Evolutionary conservation across 495 filamentous ascomycete species (phyloP), one percentile per base, ranked within the genome.

Genomic region (Cladorrhinum samala): DNA sequence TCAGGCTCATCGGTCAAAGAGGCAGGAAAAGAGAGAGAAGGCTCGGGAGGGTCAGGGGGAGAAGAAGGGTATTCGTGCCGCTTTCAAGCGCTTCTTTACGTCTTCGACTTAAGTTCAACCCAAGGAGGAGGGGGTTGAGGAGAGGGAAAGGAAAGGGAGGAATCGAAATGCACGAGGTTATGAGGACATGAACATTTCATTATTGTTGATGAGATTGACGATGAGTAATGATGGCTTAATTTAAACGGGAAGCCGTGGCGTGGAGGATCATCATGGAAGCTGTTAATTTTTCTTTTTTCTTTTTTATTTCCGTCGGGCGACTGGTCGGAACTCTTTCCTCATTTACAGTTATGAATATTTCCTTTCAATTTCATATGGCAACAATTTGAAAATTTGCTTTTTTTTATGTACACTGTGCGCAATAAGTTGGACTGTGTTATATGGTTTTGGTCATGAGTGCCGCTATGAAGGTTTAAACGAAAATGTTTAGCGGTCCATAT

Each of bases 51-150:
- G 51, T 53, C 59, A 93, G 62, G 88, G 90, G 67, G 89, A 87
- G 59, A 73, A 91, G 55, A 76, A 89, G 55, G 93, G 94, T 24
- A 71, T 86, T 41, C 95, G 96, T 66, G 84, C 79, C 1, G 70
- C 66, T 3, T 42, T 70, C 33, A 70, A 67, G 62, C 57, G 62
- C 51, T 60, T 70, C 45, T 70, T 70, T 37, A 53, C n/a, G n/a
- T n/a, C n/a, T n/a, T n/a, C n/a, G n/a, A n/a, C n/a, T n/a, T n/a
- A n/a, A n/a, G n/a, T n/a, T n/a, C n/a, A n/a, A n/a, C n/a, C n/a
- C n/a, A n/a, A 41, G 21, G 37, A 46, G 14, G 25, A 17, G n/a
- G 6, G 20, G 27, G 24, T 21, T 36, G n/a, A 33, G 9, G 6
- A 5, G 36, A 16, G 19, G 27, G 16, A 5, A 44, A 40, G 23